A percentile compares a stretch with the other conserved stretches of the same genome.
Conservation (phyloP, 2,329 filamentous ascomycete species). For the Colletotrichum sp. region DNA sequence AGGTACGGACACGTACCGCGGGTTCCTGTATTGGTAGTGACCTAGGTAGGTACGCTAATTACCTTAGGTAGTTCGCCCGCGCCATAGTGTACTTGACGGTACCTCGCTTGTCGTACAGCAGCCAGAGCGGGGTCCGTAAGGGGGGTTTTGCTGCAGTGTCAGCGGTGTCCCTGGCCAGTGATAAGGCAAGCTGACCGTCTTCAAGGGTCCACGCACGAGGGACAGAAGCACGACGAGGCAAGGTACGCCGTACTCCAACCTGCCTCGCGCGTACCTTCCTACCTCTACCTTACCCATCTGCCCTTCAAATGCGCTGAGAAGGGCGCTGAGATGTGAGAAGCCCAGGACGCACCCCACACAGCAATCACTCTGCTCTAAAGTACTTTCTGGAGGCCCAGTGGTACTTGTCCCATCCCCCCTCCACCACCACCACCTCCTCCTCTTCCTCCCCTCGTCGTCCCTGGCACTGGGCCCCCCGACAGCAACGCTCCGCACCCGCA, state of each 20-base stretch:
- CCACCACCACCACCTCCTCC: neutral
- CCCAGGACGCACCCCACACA: neutral
- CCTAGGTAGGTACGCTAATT: neutral
- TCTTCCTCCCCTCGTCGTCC: neutral
- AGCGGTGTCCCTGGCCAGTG: constrained; percentile 7
- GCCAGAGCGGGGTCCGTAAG: neutral
- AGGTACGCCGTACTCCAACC: constrained; percentile 1
- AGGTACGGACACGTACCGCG: neutral
- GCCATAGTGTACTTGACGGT: neutral
- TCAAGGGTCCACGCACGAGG: constrained; percentile 21
- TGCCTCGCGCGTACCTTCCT: neutral
- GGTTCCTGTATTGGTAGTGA: neutral
- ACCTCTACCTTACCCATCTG: neutral
- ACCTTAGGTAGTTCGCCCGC: neutral
- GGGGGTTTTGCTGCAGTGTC: constrained; percentile 3
- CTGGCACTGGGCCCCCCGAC: neutral
- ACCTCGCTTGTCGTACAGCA: neutral
- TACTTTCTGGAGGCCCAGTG: neutral
- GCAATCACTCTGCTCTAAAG: neutral
- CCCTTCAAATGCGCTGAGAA: neutral
- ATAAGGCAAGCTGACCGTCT: neutral
- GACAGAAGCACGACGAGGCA: neutral
- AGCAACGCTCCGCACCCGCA: constrained; percentile 10
- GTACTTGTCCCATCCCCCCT: neutral
- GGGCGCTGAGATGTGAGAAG: neutral